Conservation (phyloP, 176 grass and related monocot genomes). For the Carex cristatella region DNA sequence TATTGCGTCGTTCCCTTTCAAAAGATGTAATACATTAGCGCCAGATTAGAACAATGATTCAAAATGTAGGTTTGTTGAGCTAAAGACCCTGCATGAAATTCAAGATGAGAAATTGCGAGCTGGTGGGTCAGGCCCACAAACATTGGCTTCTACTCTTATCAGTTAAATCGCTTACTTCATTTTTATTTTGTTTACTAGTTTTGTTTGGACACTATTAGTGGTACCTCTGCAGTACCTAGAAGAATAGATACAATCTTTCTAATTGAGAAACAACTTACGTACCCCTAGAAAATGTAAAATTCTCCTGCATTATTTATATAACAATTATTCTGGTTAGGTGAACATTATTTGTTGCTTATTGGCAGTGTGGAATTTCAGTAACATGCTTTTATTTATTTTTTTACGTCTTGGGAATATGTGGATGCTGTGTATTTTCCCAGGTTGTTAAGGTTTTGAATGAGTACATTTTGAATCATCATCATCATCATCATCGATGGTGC, state of each 20-base stretch:
- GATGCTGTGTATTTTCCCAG: not conserved
- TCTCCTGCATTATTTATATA: not conserved
- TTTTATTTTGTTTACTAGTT: not conserved
- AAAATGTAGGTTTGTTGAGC: slow-evolving; percentile 58
- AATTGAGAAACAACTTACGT: not conserved
- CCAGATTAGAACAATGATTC: slow-evolving; percentile 4
- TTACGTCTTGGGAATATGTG: not conserved
- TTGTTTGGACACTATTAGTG: not conserved
- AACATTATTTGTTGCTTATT: not conserved
- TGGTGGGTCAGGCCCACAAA: slow-evolving; percentile 56
- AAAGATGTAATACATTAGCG: not conserved
- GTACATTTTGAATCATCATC: not conserved
- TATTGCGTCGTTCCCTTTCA: not conserved
- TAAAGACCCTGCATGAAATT: slow-evolving; percentile 75
- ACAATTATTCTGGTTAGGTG: not conserved
- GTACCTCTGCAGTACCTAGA: not conserved
- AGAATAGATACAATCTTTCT: not conserved
- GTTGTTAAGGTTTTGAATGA: not conserved
- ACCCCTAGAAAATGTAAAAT: not conserved
- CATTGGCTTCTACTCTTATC: slow-evolving; percentile 78
- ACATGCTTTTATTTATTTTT: not conserved
- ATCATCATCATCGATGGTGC: not conserved
- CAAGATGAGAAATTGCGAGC: slow-evolving; percentile 68
- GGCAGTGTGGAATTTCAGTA: not conserved
- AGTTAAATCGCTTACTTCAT: slow-evolving; percentile 33